A percentile compares a stretch with the other conserved stretches of the same genome.
Evolutionary conservation across 306 rosid genomes (phyloP).

Genomic region (Prunus dulcis): DNA sequence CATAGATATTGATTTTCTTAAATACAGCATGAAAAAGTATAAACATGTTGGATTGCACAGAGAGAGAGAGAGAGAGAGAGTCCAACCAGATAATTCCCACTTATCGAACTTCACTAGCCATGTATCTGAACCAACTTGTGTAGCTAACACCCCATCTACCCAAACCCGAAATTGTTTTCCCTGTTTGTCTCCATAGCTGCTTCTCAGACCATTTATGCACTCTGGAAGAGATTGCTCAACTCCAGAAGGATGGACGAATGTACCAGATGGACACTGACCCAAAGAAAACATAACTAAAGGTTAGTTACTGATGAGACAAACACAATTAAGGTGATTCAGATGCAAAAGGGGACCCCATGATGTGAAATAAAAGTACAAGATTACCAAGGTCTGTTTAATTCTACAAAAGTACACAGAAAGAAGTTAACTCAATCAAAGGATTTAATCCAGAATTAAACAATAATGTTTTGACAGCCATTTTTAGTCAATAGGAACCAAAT

Average conservation of each 20-base stretch:
- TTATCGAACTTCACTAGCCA: slow-evolving; percentile 74
- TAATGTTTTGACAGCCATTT: not conserved
- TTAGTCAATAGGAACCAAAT: not conserved
- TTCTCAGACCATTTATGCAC: slow-evolving; percentile 32
- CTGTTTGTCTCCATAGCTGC: slow-evolving; percentile 61
- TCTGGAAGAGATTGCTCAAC: slow-evolving; percentile 35
- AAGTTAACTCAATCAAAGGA: not conserved
- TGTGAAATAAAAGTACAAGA: not conserved
- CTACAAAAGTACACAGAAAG: not conserved
- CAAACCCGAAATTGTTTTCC: slow-evolving; percentile 66
- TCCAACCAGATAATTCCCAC: slow-evolving; percentile 73
- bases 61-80: slow-evolving; percentile 1
- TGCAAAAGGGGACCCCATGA: not conserved
- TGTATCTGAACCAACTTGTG: slow-evolving; percentile 44
- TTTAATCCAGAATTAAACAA: not conserved
- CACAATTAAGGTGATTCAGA: not conserved
- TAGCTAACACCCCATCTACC: slow-evolving; percentile 61
- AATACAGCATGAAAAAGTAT: not conserved
- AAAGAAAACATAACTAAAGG: slow-evolving; percentile 15
- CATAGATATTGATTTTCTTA: not conserved
- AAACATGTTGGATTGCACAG: not conserved
- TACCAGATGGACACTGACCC: slow-evolving; percentile 54
- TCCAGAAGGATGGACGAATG: slow-evolving; percentile 71
- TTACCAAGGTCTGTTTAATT: not conserved
- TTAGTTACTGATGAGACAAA: not conserved